Evolutionary conservation across 352 stramenopile species (phyloP).

Genomic region (Pythium phragmitis): DNA sequence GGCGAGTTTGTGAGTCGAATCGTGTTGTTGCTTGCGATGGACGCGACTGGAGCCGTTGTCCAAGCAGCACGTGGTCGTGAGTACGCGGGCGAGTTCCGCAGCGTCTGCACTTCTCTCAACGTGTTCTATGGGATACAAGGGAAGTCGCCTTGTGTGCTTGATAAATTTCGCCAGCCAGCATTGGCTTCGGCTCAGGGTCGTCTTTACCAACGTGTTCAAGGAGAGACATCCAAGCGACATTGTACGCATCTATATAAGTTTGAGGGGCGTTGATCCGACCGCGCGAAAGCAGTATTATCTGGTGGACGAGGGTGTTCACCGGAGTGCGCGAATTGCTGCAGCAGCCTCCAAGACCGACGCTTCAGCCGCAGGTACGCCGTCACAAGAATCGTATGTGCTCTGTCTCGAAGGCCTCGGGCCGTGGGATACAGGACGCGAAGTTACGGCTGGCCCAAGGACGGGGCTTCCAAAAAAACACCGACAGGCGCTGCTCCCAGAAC

Average conservation of each 20-base stretch:
- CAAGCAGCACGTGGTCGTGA: too few relatives aligned
- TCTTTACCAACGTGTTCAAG: slow-evolving; percentile 1
- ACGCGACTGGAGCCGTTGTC: slow-evolving; percentile 6
- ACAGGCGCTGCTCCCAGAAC: too few relatives aligned
- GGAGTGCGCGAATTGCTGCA: too few relatives aligned
- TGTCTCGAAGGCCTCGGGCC: too few relatives aligned
- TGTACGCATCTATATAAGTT: slow-evolving; percentile 6
- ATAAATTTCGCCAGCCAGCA: too few relatives aligned
- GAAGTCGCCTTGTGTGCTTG: too few relatives aligned
- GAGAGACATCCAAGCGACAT: not conserved
- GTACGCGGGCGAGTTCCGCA: slow-evolving; percentile 3
- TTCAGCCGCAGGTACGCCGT: too few relatives aligned
- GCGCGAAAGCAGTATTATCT: not conserved
- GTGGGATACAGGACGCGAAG: not conserved
- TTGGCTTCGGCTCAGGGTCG: not conserved
- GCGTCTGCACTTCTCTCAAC: not conserved
- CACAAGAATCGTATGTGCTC: slow-evolving; percentile 4
- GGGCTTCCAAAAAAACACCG: too few relatives aligned
- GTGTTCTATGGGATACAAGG: not conserved
- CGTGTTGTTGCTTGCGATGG: slow-evolving; percentile 18
- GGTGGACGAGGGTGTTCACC: not conserved
- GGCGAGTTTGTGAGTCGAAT: slow-evolving; percentile 7
- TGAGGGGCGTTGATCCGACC: not conserved
- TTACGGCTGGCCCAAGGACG: not conserved
- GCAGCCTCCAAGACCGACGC: too few relatives aligned